These are phyloP conservation scores for Alternaria infectoria DNA, from an alignment of 2,329 filamentous ascomycete genomes.

Conservation along the genomic window DNA sequence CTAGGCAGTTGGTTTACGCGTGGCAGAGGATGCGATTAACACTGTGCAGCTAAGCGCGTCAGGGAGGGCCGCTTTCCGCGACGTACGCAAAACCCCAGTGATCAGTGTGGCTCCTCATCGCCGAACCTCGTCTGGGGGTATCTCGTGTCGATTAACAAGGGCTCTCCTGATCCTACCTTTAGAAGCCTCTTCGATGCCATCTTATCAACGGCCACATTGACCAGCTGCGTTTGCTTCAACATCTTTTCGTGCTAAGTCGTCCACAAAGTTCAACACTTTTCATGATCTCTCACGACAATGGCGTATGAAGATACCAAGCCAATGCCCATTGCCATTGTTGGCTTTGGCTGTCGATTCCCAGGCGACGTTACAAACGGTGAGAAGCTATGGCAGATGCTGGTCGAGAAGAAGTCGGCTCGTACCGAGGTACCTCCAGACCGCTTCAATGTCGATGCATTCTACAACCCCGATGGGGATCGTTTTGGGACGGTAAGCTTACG, in stretches of 20 bases:
- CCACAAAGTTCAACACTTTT: neutral
- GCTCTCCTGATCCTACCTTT: neutral
- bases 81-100: neutral
- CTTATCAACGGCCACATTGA: neutral
- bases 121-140: neutral
- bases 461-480: conserved; percentile 19
- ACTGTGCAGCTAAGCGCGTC: neutral
- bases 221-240: neutral
- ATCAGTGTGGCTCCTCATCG: neutral
- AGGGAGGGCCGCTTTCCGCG: neutral
- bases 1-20: neutral
- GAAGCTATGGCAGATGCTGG: conserved; percentile 22
- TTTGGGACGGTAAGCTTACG: conserved; percentile 11
- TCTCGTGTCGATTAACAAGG: neutral
- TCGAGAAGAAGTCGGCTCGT: conserved; percentile 12
- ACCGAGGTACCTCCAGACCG: conserved; percentile 18
- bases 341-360: conserved; percentile 35
- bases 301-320: conserved; percentile 6
- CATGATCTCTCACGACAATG: neutral
- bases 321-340: conserved; percentile 37
- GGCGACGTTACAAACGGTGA: conserved; percentile 18
- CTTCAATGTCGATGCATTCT: conserved; percentile 23
- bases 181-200: neutral
- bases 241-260: neutral
- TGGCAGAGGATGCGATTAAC: neutral